Evolutionary conservation across 2,329 filamentous ascomycete species (phyloP).

Genomic region (Corinectria fuckeliana): DNA sequence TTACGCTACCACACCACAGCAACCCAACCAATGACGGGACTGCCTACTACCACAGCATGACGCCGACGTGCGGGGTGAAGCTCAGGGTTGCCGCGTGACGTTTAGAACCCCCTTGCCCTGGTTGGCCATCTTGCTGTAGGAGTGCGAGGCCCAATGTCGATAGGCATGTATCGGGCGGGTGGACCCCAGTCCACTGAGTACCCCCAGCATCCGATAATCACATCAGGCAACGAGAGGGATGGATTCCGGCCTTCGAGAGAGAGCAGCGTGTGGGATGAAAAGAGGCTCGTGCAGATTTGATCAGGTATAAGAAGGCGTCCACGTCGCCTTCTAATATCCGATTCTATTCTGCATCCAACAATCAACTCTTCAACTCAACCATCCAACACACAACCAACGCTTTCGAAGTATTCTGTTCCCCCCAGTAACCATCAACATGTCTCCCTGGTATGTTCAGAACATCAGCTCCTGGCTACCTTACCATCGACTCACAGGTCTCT

Average conservation of each 20-base stretch:
- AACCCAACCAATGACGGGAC: constrained; percentile 26
- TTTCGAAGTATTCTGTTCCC: constrained; percentile 35
- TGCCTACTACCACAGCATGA: constrained; percentile 14
- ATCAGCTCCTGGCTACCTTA: not conserved
- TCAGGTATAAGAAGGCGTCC: constrained; percentile 35
- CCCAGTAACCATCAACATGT: constrained; percentile 37
- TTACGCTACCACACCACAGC: constrained; percentile 18
- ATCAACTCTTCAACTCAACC: constrained; percentile 21
- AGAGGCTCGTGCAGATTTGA: constrained; percentile 17
- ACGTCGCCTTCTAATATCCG: constrained; percentile 23
- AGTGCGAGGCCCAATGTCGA: constrained; percentile 12
- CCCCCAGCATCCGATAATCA: constrained; percentile 35
- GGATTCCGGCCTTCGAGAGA: constrained; percentile 9
- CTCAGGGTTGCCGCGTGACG: constrained; percentile 25
- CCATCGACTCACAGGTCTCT: not conserved
- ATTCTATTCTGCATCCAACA: constrained; percentile 35
- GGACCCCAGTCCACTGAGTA: constrained; percentile 26
- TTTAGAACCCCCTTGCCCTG: constrained; percentile 15
- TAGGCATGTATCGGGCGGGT: constrained; percentile 24
- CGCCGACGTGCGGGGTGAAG: constrained; percentile 33
- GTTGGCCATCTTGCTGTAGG: constrained; percentile 18
- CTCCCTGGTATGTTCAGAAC: constrained; percentile 36
- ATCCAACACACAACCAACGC: constrained; percentile 29
- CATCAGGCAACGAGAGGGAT: constrained; percentile 31
- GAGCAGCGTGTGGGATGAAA: constrained; percentile 15